These are phyloP conservation scores for Rhinocladiella similis DNA, from an alignment of 2,329 filamentous ascomycete species.

Conservation along the genomic window DNA sequence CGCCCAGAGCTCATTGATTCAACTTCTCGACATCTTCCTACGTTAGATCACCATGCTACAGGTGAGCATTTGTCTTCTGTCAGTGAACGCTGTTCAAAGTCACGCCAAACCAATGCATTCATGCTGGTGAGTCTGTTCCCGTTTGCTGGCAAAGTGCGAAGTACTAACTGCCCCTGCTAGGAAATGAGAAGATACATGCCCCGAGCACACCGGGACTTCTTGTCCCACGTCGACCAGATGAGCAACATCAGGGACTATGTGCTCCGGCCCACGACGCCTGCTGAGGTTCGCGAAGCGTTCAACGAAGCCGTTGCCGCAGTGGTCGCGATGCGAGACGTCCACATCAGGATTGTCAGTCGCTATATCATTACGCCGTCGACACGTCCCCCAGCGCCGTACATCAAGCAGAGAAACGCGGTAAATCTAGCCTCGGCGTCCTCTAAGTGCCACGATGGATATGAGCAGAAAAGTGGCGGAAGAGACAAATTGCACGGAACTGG, in stretches of 20 bases:
- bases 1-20: slow-evolving; percentile 55
- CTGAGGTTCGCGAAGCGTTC: slow-evolving; percentile 31
- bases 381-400: slow-evolving; percentile 19
- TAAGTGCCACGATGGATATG: slow-evolving; percentile 24
- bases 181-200: slow-evolving; percentile 60
- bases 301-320: slow-evolving; percentile 31
- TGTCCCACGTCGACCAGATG: slow-evolving; percentile 45
- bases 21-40: slow-evolving; percentile 56
- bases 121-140: slow-evolving; percentile 33
- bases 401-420: slow-evolving; percentile 27
- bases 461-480: not conserved
- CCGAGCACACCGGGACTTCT: slow-evolving; percentile 50
- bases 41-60: slow-evolving; percentile 48
- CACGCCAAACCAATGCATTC: slow-evolving; percentile 30
- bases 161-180: slow-evolving; percentile 28
- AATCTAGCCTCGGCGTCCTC: slow-evolving; percentile 51
- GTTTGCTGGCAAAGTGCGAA: not conserved
- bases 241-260: slow-evolving; percentile 50
- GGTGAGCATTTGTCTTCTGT: slow-evolving; percentile 30
- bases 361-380: slow-evolving; percentile 52
- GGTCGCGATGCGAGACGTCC: slow-evolving; percentile 50
- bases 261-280: slow-evolving; percentile 35
- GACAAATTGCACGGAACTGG: slow-evolving; percentile 49
- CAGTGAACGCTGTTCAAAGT: slow-evolving; percentile 25
- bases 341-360: slow-evolving; percentile 54